Base-by-base conservation (phyloP, 2,329 filamentous ascomycete genomes). In the Emericellopsis cladophorae region DNA sequence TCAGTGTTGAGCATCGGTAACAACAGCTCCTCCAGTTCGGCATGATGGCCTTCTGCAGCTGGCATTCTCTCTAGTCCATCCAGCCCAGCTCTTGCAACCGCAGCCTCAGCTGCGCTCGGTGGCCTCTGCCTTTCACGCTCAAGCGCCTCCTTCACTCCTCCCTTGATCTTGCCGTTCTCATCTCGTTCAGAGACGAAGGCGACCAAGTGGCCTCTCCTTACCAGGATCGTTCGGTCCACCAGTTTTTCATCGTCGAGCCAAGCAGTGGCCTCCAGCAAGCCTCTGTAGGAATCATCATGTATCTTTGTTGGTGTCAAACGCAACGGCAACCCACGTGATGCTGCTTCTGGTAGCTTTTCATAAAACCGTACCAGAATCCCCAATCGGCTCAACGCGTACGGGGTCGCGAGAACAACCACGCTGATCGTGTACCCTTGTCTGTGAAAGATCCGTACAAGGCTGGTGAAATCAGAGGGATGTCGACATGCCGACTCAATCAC, bases 401-500 rank as follows among this genome's bases (percentile, higher is more conserved):
- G 64, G 14, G 66, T 66, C 4, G 65, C 66, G 40, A 70, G 48
- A 8, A 68, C 45, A 4, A 57, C 59, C 3, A 67, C 60, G 24
- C 60, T 56, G 21, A 67, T 56, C 12, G 49, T 48, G 45, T 67
- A 70, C 3, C 52, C 56, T 1, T 43, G 53, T 2, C 14, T 29
- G n/a, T 47, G 48, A 35, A 68, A 66, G 2, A 55, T 43, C 4
- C 45, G 46, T 10, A 55, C 60, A 37, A 70, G 52, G 2, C 50
- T 46, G 24, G 46, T 51, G 42, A 68, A 65, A 48, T 69, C 66
- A 9, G 53, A 53, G 2, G 62, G 61, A 43, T 64, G 57, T 14
- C 67, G 60, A 47, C 64, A 67, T 2, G 66, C 66, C 39, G 60
- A 62, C 54, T 70, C 67, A 14, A 69, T 48, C 10, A 70, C 50